Conservation (phyloP, 2,329 filamentous ascomycete genomes). For the Beauveria sp. region DNA sequence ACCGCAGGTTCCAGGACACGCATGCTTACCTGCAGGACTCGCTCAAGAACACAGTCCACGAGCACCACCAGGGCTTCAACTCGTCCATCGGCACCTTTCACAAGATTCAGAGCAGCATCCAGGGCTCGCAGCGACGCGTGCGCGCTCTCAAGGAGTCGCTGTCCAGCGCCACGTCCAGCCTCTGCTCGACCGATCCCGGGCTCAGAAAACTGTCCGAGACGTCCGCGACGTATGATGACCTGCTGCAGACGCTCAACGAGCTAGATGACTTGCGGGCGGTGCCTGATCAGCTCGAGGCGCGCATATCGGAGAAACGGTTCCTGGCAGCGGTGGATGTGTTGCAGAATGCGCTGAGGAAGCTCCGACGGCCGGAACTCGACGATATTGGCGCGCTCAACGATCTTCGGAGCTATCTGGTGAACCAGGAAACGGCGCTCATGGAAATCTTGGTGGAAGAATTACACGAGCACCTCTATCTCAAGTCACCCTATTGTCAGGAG, state of each 20-base stretch:
- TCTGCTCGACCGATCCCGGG: conserved; percentile 82
- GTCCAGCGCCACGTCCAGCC: conserved; percentile 67
- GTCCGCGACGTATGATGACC: conserved; percentile 83
- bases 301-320: conserved; percentile 94
- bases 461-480: conserved; percentile 93
- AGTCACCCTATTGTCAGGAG: conserved; percentile 95
- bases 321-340: conserved; percentile 86
- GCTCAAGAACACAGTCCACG: conserved; percentile 90
- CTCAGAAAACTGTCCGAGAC: conserved; percentile 81
- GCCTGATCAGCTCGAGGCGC: conserved; percentile 85
- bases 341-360: conserved; percentile 74
- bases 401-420: conserved; percentile 77
- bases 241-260: conserved; percentile 74
- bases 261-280: conserved; percentile 84
- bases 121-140: conserved; percentile 78
- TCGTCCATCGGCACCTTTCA: conserved; percentile 98
- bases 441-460: conserved; percentile 96
- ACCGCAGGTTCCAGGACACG: conserved; percentile 74
- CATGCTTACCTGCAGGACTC: conserved; percentile 87
- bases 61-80: conserved; percentile 98
- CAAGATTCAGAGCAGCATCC: conserved; percentile 92
- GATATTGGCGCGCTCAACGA: conserved; percentile 84
- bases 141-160: conserved; percentile 78
- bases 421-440: conserved; percentile 84
- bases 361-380: conserved; percentile 82